A percentile compares a stretch with the other conserved stretches of the same genome.
These are phyloP conservation scores for Candida sp. DNA, from an alignment of 1,139 yeast species.

Conservation along the genomic window DNA sequence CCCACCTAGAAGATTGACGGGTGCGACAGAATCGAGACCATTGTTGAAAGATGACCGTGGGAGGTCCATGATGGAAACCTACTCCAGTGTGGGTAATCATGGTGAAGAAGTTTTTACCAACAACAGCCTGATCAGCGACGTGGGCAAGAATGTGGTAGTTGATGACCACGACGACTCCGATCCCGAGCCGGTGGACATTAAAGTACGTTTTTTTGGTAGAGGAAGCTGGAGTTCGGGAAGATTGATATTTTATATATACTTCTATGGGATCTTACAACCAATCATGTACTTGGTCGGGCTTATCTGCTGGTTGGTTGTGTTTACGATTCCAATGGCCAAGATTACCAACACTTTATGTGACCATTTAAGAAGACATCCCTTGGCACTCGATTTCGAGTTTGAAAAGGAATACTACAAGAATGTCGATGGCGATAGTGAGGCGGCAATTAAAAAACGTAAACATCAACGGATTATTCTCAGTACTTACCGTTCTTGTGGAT, in stretches of 20 bases:
- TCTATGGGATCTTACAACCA: constrained; percentile 71
- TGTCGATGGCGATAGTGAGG: constrained; percentile 13
- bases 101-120: constrained; percentile 1
- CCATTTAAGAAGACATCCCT: constrained; percentile 87
- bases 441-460: constrained; percentile 20
- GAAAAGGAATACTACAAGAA: constrained; percentile 50
- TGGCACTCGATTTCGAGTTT: constrained; percentile 70
- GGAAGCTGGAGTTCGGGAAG: constrained; percentile 92
- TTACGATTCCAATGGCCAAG: constrained; percentile 93
- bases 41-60: constrained; percentile 44
- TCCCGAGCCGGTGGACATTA: constrained; percentile 34
- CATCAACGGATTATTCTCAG: constrained; percentile 57
- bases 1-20: constrained; percentile 50
- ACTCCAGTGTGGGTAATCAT: constrained; percentile 25
- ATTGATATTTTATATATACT: constrained; percentile 69
- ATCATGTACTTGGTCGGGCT: constrained; percentile 52
- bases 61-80: constrained; percentile 38
- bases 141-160: constrained; percentile 6
- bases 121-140: constrained; percentile 4
- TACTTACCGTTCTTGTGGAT: constrained; percentile 89
- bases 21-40: constrained; percentile 32
- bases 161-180: constrained; percentile 14
- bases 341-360: constrained; percentile 55
- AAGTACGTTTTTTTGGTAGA: constrained; percentile 78
- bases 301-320: constrained; percentile 78